Conservation (phyloP, 1,284 basidiomycete species). For the Ustilago trichophora region DNA sequence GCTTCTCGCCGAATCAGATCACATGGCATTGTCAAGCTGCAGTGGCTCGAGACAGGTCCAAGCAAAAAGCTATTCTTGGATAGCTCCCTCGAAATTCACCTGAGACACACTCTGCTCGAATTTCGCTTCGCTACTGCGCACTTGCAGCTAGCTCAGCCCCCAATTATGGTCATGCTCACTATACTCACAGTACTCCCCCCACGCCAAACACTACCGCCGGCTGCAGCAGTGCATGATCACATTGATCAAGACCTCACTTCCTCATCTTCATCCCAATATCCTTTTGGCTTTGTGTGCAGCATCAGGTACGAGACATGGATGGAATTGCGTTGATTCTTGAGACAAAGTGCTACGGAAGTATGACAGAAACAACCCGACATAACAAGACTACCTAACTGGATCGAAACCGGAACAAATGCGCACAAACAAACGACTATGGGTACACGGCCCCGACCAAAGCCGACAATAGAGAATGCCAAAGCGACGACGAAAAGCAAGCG, state of each 20-base stretch:
- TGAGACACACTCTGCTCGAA: conserved; percentile 1
- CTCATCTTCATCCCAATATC: too few species aligned
- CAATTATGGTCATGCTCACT: too few species aligned
- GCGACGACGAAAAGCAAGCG: background rate
- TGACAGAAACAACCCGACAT: conserved; percentile 9
- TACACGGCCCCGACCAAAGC: background rate
- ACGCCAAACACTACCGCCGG: background rate
- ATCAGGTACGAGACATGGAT: too few species aligned
- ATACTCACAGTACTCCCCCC: too few species aligned
- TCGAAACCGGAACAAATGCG: conserved; percentile 5
- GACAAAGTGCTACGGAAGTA: conserved; percentile 8
- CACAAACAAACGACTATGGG: background rate
- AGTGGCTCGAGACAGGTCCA: too few species aligned
- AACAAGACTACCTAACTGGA: background rate
- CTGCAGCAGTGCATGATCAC: too few species aligned
- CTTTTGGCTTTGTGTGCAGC: too few species aligned
- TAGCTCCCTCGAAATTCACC: conserved; percentile 1
- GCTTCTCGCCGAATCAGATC: background rate
- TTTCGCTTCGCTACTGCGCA: too few species aligned
- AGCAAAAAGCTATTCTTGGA: background rate
- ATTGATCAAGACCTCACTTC: too few species aligned
- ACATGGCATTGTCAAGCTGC: too few species aligned
- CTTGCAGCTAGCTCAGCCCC: too few species aligned
- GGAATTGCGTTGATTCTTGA: conserved; percentile 11
- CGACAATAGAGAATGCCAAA: conserved; percentile 1